Base-by-base conservation (phyloP, 208 protist species). In the Vickermania spadyakhi region DNA sequence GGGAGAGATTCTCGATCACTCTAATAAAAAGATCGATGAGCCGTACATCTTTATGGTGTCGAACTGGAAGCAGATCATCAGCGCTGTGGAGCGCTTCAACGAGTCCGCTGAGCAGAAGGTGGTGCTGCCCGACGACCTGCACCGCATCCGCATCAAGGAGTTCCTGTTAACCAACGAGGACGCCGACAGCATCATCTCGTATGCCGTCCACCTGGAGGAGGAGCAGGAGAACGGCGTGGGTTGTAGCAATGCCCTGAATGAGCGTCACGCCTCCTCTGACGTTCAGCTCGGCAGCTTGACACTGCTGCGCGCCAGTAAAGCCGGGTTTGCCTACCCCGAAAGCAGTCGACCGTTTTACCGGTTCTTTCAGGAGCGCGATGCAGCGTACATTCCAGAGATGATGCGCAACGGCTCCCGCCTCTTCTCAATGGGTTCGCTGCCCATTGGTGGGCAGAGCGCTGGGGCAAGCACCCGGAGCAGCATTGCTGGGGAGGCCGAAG, bases 51-150 rank as follows among this genome's bases (percentile, higher is more conserved):
- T 88, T 63, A 83, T 81, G n/a, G 58, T 83, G 1, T 58, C 79
- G 25, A 92, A 92, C 77, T 92, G 84, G 84, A 92, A 92, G 65
- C 77, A 79, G 64, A 31, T 92, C 41, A 60, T 92, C 25, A 62
- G 68, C 0, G 81, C 76, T 2, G 72, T 83, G 72, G 76, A 77
- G 30, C 67, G 70, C 52, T 74, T 77, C 64, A 84, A 84, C 65
- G n/a, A 31, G 21, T 3, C 11, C 29, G 25, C 52, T n/a, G 64
- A 11, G 5, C 31, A 56, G 0, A 50, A 18, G 14, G 52, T 89
- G 42, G 41, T 62, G 22, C 73, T 86, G 2, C 75, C 72, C 3
- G 67, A 81, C 3, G 75, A 91, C 53, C 64, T 91, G 13, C 75
- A 86, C 54, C 84, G 84, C 50, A 65, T 86, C 54, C 84, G 84